phyloP scores from a whole-genome alignment of 208 protist genomes.

The Histomonas meleagridis region DNA sequence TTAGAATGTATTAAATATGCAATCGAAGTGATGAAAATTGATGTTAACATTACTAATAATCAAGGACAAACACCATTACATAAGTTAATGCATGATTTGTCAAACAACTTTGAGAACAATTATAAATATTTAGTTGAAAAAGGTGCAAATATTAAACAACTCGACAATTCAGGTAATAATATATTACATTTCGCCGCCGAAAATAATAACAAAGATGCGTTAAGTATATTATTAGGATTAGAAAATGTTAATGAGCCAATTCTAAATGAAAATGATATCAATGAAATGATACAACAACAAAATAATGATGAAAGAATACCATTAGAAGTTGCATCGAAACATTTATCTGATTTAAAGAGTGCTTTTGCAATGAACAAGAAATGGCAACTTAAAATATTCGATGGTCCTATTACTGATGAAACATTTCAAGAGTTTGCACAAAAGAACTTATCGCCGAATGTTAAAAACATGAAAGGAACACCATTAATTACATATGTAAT shows the following conservation, averaged over 20 bases:
- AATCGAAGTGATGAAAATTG: no score
- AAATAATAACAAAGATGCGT: no score
- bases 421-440: neutral
- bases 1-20: neutral
- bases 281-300: neutral
- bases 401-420: neutral
- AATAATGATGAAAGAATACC: neutral
- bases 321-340: neutral
- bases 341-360: neutral
- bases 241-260: no score
- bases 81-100: no score
- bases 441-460: neutral
- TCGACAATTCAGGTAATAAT: no score
- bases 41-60: neutral
- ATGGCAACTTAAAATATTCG: neutral
- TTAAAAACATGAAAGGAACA: neutral
- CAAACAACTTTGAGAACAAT: no score
- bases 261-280: no score
- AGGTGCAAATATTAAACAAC: no score
- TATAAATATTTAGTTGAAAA: no score
- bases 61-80: neutral
- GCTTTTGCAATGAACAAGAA: neutral
- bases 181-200: no score
- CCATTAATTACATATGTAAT: neutral
- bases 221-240: no score